Evolutionary conservation across 139 green algal species (phyloP).

Genomic region (Mesotaenium endlicherianum): DNA sequence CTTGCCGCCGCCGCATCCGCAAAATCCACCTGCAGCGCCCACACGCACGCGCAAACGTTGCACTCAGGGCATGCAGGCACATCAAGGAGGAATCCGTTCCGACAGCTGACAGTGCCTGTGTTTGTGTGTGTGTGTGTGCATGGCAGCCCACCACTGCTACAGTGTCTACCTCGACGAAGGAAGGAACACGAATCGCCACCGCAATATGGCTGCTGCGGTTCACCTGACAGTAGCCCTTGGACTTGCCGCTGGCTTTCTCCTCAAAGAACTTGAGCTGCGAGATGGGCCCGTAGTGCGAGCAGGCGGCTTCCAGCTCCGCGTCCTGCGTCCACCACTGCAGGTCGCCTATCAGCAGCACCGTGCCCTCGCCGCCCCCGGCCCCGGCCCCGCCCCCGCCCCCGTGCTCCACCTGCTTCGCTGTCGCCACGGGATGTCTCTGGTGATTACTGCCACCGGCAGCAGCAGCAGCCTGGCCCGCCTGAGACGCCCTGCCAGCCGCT

Average conservation of each 20-base stretch:
- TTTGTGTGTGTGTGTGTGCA: not conserved
- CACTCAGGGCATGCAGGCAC: too few relatives aligned
- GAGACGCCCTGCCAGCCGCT: too few relatives aligned
- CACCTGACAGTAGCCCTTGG: constrained; percentile 68
- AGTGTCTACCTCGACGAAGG: too few relatives aligned
- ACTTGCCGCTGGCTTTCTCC: constrained; percentile 81
- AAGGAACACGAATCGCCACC: constrained; percentile 55
- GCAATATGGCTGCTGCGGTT: not conserved
- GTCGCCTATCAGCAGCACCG: constrained; percentile 74
- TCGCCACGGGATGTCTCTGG: too few relatives aligned
- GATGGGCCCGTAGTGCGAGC: constrained; percentile 64
- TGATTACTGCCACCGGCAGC: too few relatives aligned
- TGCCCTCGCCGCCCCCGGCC: not conserved
- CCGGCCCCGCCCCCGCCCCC: not conserved
- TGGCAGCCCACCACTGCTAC: too few relatives aligned
- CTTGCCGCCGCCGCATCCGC: constrained; percentile 16
- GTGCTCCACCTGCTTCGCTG: too few relatives aligned
- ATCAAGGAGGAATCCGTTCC: too few relatives aligned
- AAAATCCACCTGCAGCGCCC: constrained; percentile 43
- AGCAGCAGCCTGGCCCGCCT: too few relatives aligned
- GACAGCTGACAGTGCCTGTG: too few relatives aligned
- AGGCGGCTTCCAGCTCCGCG: constrained; percentile 75
- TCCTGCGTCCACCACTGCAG: constrained; percentile 94
- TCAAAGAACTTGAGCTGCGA: constrained; percentile 73
- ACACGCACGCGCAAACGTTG: too few relatives aligned